Evolutionary conservation across 2,329 filamentous ascomycete genomes (phyloP).

Genomic region (Cladophialophora carrionii): DNA sequence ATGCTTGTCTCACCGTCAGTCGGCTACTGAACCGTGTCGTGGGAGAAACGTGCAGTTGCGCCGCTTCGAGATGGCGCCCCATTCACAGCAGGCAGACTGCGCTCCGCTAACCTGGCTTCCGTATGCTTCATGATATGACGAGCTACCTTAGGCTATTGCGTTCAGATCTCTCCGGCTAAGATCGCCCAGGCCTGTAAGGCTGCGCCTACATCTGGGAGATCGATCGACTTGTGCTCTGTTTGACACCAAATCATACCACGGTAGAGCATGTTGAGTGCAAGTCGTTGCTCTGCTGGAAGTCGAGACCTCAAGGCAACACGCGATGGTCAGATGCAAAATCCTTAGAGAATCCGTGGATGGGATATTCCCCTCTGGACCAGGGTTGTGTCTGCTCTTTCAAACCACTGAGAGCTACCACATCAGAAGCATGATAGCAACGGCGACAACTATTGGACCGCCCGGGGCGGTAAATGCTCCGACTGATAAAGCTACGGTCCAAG

Average conservation of each 20-base stretch:
- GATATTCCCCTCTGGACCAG: neutral
- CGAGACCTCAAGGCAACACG: neutral
- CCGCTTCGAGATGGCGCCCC: neutral
- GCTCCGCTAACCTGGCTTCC: neutral
- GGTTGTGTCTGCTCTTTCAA: neutral
- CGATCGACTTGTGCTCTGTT: neutral
- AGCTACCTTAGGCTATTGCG: neutral
- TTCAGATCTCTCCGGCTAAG: neutral
- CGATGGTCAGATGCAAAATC: neutral
- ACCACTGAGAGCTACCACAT: slow-evolving; percentile 3
- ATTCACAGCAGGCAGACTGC: neutral
- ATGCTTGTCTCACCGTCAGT: neutral
- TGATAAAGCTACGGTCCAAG: slow-evolving; percentile 1
- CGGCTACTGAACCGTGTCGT: neutral
- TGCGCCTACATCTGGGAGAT: neutral
- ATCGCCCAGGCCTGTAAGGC: slow-evolving; percentile 11
- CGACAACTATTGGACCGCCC: slow-evolving; percentile 5
- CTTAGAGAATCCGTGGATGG: neutral
- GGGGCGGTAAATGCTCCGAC: neutral
- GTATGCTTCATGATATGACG: neutral
- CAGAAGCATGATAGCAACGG: slow-evolving; percentile 10
- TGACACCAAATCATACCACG: neutral
- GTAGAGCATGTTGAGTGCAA: neutral
- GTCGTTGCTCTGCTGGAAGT: neutral
- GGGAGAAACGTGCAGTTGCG: neutral